These are phyloP conservation scores for Peronospora farinosa DNA, from an alignment of 352 stramenopile genomes.

Conservation along the genomic window DNA sequence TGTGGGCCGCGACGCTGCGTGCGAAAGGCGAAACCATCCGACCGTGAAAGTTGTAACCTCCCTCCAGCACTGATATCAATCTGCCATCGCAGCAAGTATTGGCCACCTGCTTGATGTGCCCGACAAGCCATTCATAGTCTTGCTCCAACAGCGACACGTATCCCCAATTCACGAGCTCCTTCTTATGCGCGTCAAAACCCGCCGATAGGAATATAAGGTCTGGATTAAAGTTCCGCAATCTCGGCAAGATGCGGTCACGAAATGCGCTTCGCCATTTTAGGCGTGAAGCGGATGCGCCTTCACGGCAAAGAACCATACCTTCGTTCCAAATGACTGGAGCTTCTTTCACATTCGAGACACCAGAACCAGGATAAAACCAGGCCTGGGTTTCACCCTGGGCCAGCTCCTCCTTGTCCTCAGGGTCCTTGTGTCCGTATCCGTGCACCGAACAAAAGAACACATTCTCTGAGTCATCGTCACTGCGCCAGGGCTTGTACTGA, in stretches of 20 bases:
- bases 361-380: conserved; percentile 84
- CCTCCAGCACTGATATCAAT: conserved; percentile 80
- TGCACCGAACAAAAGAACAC: conserved; percentile 94
- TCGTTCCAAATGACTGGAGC: conserved; percentile 59
- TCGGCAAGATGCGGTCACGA: conserved; percentile 53
- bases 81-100: conserved; percentile 63
- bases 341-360: conserved; percentile 36
- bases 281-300: conserved; percentile 51
- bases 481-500: conserved; percentile 95
- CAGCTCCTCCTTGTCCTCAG: conserved; percentile 40
- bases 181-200: conserved; percentile 76
- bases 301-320: conserved; percentile 43
- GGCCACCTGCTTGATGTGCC: conserved; percentile 66
- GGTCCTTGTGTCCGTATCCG: conserved; percentile 71
- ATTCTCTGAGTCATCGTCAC: conserved; percentile 90
- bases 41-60: conserved; percentile 84
- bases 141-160: conserved; percentile 73
- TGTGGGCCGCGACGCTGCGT: conserved; percentile 64
- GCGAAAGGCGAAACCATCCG: conserved; percentile 78
- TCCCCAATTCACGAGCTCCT: conserved; percentile 75
- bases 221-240: conserved; percentile 52
- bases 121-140: conserved; percentile 81
- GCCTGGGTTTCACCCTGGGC: conserved; percentile 25
- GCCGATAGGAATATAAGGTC: conserved; percentile 81
- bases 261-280: conserved; percentile 75